These are phyloP conservation scores for Teunomyces funiuensis DNA, from an alignment of 805 yeast species.

Conservation along the genomic window DNA sequence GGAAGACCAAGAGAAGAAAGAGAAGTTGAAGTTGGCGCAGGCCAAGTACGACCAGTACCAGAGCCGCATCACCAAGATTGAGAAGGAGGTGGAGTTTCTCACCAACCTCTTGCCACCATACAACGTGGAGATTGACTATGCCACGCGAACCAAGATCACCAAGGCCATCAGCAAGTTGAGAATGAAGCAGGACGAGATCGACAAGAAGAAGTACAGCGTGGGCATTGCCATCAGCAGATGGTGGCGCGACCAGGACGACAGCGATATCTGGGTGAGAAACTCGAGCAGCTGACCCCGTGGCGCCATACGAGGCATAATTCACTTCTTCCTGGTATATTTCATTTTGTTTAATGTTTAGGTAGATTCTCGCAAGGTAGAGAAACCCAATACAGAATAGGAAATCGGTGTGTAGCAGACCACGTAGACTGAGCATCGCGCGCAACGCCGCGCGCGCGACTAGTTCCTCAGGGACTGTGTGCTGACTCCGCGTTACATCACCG, in stretches of 20 bases:
- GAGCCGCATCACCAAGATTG: conserved; percentile 33
- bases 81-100: conserved; percentile 41
- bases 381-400: too few species aligned
- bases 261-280: conserved; percentile 42
- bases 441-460: too few species aligned
- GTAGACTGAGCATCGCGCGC: too few species aligned
- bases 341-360: too few species aligned
- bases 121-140: conserved; percentile 44
- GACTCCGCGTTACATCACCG: too few species aligned
- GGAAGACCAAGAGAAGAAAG: conserved; percentile 7
- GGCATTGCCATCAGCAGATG: conserved; percentile 44
- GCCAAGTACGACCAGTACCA: conserved; percentile 34
- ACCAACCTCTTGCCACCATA: conserved; percentile 42
- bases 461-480: too few species aligned
- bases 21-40: conserved; percentile 23
- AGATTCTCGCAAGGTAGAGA: too few species aligned
- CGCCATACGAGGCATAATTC: too few species aligned
- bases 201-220: conserved; percentile 39
- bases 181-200: conserved; percentile 41
- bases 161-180: conserved; percentile 40
- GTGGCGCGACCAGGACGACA: conserved; percentile 44
- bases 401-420: too few species aligned
- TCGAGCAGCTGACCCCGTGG: conserved; percentile 21
- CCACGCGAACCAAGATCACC: conserved; percentile 39
- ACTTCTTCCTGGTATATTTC: too few species aligned